These are phyloP conservation scores for Citrullus mucosospermus DNA, from an alignment of 306 rosid species.

Conservation along the genomic window DNA sequence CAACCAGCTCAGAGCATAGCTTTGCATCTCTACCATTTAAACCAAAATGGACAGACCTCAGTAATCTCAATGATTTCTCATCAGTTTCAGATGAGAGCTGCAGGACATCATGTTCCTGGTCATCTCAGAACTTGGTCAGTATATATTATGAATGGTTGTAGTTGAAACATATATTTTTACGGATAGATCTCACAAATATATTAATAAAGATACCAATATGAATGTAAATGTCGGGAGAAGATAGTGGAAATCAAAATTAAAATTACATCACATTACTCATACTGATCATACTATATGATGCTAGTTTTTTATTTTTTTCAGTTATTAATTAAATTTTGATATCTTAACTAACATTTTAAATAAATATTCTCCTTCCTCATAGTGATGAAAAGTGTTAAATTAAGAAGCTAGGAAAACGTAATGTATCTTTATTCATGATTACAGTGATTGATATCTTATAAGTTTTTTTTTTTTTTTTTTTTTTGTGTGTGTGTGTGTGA, in stretches of 20 bases:
- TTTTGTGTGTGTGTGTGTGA: too few relatives aligned
- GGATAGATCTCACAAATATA: neutral
- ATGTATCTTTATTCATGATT: neutral
- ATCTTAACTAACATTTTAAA: too few relatives aligned
- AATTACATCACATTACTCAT: neutral
- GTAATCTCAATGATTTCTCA: constrained; percentile 25
- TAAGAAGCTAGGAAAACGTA: neutral
- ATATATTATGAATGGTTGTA: neutral
- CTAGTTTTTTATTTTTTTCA: neutral
- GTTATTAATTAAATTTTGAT: neutral
- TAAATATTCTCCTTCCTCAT: too few relatives aligned
- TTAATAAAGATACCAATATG: neutral
- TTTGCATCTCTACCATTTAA: constrained; percentile 28
- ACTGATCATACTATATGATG: neutral
- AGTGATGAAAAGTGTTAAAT: neutral
- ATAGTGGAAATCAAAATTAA: neutral
- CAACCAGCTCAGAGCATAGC: constrained; percentile 67
- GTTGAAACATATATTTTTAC: neutral
- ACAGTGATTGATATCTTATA: neutral
- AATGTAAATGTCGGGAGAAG: neutral
- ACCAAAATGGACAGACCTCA: constrained; percentile 23
- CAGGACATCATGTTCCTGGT: constrained; percentile 43
- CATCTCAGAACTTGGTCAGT: constrained; percentile 55
- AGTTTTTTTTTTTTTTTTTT: too few relatives aligned
- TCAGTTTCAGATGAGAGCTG: constrained; percentile 41